Evolutionary conservation across 768 basidiomycete species (phyloP).

Genomic region (Fibroporia radiculosa): DNA sequence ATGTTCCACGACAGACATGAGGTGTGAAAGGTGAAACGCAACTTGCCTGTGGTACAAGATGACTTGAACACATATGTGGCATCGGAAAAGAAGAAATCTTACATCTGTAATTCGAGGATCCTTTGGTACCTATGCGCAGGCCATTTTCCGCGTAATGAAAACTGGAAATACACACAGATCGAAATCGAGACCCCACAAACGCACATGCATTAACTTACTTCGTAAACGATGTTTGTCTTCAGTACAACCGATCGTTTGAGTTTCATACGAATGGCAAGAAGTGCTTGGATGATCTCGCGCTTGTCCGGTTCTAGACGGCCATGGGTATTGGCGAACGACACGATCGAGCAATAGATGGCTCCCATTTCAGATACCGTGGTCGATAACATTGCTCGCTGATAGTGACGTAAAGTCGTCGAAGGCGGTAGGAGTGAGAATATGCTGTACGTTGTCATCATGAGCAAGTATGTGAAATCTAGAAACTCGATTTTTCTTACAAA

Average conservation of each 20-base stretch:
- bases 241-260: slow-evolving; percentile 52
- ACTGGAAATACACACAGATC: slow-evolving; percentile 29
- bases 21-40: slow-evolving; percentile 59
- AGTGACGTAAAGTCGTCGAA: slow-evolving; percentile 65
- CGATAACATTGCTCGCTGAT: slow-evolving; percentile 63
- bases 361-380: slow-evolving; percentile 65
- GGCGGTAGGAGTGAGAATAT: slow-evolving; percentile 69
- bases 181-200: neutral
- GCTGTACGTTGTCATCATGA: slow-evolving; percentile 27
- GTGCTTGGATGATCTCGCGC: slow-evolving; percentile 48
- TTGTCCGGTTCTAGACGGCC: slow-evolving; percentile 36
- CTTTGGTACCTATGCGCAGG: slow-evolving; percentile 71
- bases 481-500: slow-evolving; percentile 41
- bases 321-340: slow-evolving; percentile 61
- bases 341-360: slow-evolving; percentile 63
- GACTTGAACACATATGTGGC: neutral
- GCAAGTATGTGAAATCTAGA: too few species aligned
- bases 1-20: slow-evolving; percentile 65
- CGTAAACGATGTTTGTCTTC: slow-evolving; percentile 55
- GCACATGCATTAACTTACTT: slow-evolving; percentile 42
- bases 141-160: slow-evolving; percentile 74
- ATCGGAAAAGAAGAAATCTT: slow-evolving; percentile 14
- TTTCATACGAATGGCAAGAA: slow-evolving; percentile 73
- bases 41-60: slow-evolving; percentile 43
- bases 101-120: slow-evolving; percentile 64